Percentiles rank a stretch among this genome's conserved stretches.
These are phyloP conservation scores for Mollisia scopiformis DNA, from an alignment of 2,329 filamentous ascomycete genomes.

Conservation along the genomic window DNA sequence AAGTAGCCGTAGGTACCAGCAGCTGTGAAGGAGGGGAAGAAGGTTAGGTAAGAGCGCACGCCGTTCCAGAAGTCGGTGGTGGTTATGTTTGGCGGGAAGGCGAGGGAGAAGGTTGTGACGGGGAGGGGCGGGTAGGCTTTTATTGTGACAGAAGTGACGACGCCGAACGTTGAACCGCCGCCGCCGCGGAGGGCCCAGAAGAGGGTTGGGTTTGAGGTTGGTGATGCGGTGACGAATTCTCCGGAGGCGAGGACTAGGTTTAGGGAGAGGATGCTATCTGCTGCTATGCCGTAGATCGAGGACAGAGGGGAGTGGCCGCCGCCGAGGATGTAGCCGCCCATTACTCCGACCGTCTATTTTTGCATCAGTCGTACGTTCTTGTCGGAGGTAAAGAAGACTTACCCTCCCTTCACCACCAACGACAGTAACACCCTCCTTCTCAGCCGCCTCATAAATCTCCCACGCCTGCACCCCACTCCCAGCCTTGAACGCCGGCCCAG, in stretches of 20 bases:
- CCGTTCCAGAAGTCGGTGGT: neutral
- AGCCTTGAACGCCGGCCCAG: constrained; percentile 3
- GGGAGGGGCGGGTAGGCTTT: constrained; percentile 49
- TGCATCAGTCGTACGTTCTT: neutral
- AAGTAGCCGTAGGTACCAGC: neutral
- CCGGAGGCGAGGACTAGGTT: constrained; percentile 15
- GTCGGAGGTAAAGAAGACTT: neutral
- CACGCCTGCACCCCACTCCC: neutral
- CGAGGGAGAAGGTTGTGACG: constrained; percentile 40
- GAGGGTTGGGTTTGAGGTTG: constrained; percentile 5
- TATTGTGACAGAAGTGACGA: constrained; percentile 50
- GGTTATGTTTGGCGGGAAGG: constrained; percentile 22
- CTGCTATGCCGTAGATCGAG: constrained; percentile 6
- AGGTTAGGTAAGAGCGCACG: neutral
- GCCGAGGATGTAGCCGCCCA: constrained; percentile 8
- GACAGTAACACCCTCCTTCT: neutral
- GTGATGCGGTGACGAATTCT: constrained; percentile 30
- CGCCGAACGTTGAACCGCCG: constrained; percentile 35
- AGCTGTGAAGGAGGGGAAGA: constrained; percentile 49
- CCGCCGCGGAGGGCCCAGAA: constrained; percentile 32
- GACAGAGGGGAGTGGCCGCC: constrained; percentile 2
- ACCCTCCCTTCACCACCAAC: constrained; percentile 6
- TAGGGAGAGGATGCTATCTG: neutral
- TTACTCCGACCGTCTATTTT: constrained; percentile 4
- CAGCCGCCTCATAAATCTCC: neutral